Percentiles rank a stretch among this genome's conserved stretches.
phyloP scores from a whole-genome alignment of 2,329 filamentous ascomycete genomes.

The Penicillium oxalicum region DNA sequence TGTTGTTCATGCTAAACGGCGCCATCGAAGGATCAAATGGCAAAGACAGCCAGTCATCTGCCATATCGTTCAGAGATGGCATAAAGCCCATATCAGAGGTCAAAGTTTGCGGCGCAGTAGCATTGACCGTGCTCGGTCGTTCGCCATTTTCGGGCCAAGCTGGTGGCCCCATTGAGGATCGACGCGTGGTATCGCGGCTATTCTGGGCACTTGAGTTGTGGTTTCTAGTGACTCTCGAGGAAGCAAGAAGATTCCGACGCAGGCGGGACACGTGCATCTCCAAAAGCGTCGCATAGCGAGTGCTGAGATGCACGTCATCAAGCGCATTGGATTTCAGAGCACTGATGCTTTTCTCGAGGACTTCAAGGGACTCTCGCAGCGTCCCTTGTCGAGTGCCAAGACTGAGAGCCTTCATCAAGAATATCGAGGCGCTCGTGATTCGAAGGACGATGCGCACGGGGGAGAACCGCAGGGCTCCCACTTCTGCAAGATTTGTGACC shows the following conservation, averaged over 20 bases:
- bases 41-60: conserved; percentile 40
- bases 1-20: conserved; percentile 36
- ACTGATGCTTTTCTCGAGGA: conserved; percentile 45
- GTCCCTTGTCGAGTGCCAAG: conserved; percentile 47
- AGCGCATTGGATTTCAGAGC: conserved; percentile 45
- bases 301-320: conserved; percentile 49
- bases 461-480: conserved; percentile 44
- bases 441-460: conserved; percentile 51
- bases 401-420: conserved; percentile 48
- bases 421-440: conserved; percentile 51
- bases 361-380: conserved; percentile 44
- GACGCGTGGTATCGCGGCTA: conserved; percentile 21
- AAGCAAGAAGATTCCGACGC: conserved; percentile 34
- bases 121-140: conserved; percentile 15
- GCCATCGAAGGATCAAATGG: conserved; percentile 43
- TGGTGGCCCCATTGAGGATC: conserved; percentile 28
- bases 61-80: conserved; percentile 26
- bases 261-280: conserved; percentile 42
- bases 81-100: conserved; percentile 25
- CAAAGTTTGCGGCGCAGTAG: conserved; percentile 20
- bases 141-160: conserved; percentile 21
- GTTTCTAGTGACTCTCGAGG: conserved; percentile 24
- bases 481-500: conserved; percentile 45
- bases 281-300: conserved; percentile 46
- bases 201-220: conserved; percentile 4